Percentiles rank a stretch among this genome's conserved stretches.
Evolutionary conservation across 345 rosid genomes (phyloP).

Genomic region (Carallia pectinifolia): DNA sequence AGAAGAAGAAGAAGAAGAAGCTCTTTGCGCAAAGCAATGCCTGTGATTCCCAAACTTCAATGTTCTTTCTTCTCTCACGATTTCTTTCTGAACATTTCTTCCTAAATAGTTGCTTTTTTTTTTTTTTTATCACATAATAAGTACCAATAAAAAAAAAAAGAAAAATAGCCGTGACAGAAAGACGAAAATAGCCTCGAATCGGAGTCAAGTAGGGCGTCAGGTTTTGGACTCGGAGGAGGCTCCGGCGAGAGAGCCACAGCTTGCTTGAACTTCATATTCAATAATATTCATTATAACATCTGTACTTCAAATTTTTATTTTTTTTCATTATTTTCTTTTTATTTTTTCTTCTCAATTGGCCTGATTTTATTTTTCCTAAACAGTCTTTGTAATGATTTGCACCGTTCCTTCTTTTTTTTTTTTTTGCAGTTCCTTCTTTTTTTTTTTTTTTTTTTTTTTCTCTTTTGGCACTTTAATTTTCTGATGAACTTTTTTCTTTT

Average conservation of each 20-base stretch:
- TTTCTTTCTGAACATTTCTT: slow-evolving; percentile 23
- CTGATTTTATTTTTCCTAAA: too few relatives aligned
- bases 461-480: slow-evolving; percentile 17
- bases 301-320: too few relatives aligned
- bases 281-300: too few relatives aligned
- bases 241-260: too few relatives aligned
- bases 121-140: not conserved
- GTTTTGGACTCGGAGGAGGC: too few relatives aligned
- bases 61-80: slow-evolving; percentile 29
- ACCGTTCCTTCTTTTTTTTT: not conserved
- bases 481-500: not conserved
- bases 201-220: not conserved
- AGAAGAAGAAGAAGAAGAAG: slow-evolving; percentile 21
- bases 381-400: too few relatives aligned
- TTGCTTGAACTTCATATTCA: too few relatives aligned
- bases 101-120: not conserved
- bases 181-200: not conserved
- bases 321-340: too few relatives aligned
- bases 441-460: not conserved
- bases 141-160: not conserved
- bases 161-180: not conserved
- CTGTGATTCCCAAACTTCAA: slow-evolving; percentile 38
- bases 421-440: too few relatives aligned
- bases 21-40: slow-evolving; percentile 42
- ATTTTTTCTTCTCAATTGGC: too few relatives aligned